These are phyloP conservation scores for Plectosphaerella cucumerina DNA, from an alignment of 2,329 filamentous ascomycete species.

Conservation along the genomic window DNA sequence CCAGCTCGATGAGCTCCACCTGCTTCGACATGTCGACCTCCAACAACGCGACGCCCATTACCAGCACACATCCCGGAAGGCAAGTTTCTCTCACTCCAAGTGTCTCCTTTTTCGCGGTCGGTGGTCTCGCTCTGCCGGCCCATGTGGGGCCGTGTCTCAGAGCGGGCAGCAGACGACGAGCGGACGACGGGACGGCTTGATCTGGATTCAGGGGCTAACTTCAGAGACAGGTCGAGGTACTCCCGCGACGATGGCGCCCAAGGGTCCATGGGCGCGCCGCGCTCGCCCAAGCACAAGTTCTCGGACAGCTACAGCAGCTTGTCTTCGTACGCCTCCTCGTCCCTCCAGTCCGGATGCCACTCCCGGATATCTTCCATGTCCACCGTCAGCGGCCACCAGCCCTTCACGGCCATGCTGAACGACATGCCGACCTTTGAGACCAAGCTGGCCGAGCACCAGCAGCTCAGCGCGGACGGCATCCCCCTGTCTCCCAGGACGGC, in stretches of 20 bases:
- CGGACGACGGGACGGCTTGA: background rate
- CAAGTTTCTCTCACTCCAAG: conserved; percentile 15
- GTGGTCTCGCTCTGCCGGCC: too few relatives aligned
- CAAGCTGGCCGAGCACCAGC: conserved; percentile 21
- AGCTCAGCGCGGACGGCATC: conserved; percentile 10
- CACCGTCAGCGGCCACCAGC: conserved; percentile 37
- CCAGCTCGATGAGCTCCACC: conserved; percentile 25
- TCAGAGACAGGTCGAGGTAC: conserved; percentile 13
- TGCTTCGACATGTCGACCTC: conserved; percentile 15
- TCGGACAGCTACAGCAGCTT: conserved; percentile 51
- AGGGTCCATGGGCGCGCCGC: conserved; percentile 12
- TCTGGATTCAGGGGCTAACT: conserved; percentile 9
- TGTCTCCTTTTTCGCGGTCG: background rate
- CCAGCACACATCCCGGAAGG: conserved; percentile 17
- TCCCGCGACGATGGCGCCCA: conserved; percentile 11
- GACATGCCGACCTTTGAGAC: conserved; percentile 34
- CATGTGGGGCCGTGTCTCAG: background rate
- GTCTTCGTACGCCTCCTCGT: conserved; percentile 44
- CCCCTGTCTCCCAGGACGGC: conserved; percentile 18
- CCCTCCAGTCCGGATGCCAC: conserved; percentile 36
- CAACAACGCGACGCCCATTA: conserved; percentile 15
- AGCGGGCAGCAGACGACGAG: background rate
- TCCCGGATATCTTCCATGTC: conserved; percentile 52
- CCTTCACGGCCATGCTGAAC: conserved; percentile 25
- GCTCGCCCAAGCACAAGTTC: conserved; percentile 32